Conservation (phyloP, 2,329 filamentous ascomycete genomes). For the Neonectria hederae region DNA sequence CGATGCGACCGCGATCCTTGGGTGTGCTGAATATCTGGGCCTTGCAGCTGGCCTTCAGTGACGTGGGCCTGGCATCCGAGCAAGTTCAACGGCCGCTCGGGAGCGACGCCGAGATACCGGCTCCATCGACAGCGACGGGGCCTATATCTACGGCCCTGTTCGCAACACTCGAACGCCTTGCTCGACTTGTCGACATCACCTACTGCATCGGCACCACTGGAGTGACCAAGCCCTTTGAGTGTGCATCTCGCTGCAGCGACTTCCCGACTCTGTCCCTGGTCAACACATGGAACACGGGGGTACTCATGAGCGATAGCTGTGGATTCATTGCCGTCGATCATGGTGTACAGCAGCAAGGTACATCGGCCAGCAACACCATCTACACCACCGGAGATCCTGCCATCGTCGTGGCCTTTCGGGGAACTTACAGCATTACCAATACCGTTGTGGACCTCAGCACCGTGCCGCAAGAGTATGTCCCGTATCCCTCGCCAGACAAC, state of each 20-base stretch:
- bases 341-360: constrained; percentile 35
- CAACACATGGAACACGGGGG: constrained; percentile 89
- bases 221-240: constrained; percentile 83
- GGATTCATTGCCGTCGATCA: constrained; percentile 95
- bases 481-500: constrained; percentile 74
- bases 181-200: constrained; percentile 91
- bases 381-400: constrained; percentile 40
- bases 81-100: constrained; percentile 23
- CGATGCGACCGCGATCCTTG: constrained; percentile 23
- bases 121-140: constrained; percentile 14
- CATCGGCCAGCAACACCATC: constrained; percentile 10
- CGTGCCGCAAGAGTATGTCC: constrained; percentile 87
- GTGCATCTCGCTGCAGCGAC: constrained; percentile 84
- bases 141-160: constrained; percentile 73
- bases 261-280: constrained; percentile 84
- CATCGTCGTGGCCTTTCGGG: constrained; percentile 89
- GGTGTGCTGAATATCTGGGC: constrained; percentile 19
- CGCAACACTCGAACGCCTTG: constrained; percentile 82
- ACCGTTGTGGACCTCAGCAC: constrained; percentile 91
- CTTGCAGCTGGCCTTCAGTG: constrained; percentile 32
- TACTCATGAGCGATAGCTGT: constrained; percentile 87
- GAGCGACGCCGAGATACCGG: neutral
- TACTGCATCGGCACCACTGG: constrained; percentile 92
- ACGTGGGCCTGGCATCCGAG: constrained; percentile 22
- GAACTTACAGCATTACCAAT: constrained; percentile 93